Conservation (phyloP, 495 filamentous ascomycete species). For the Xylaria scruposa region DNA sequence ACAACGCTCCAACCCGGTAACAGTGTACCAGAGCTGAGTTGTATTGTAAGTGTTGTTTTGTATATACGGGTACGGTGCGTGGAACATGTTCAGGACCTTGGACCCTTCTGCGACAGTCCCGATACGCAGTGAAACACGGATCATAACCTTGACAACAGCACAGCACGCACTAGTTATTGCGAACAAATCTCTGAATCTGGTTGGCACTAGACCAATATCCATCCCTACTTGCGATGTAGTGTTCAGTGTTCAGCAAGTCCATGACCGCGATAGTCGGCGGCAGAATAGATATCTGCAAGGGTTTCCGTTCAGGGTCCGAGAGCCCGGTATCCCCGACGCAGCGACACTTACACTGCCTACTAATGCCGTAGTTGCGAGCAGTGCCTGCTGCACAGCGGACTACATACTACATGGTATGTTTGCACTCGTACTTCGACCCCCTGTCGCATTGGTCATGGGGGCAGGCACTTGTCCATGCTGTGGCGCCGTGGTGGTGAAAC, state of each 20-base stretch:
- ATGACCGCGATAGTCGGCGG: not conserved
- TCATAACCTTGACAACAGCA: constrained; percentile 10
- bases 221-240: not conserved
- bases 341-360: not conserved
- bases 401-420: not conserved
- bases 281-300: not conserved
- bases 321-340: not conserved
- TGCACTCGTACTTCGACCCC: not conserved
- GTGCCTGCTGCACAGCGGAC: not conserved
- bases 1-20: not conserved
- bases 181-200: not conserved
- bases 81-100: constrained; percentile 20
- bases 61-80: not conserved
- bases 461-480: constrained; percentile 2
- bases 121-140: constrained; percentile 26
- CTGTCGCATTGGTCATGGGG: constrained; percentile 4
- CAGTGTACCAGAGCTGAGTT: not conserved
- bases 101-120: constrained; percentile 23
- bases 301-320: not conserved
- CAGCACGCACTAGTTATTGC: constrained; percentile 1
- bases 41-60: too few species aligned
- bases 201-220: not conserved
- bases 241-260: not conserved
- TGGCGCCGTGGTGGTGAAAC: constrained; percentile 16
- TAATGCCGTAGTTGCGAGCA: not conserved